Conservation (phyloP, 495 filamentous ascomycete species). For the Mytilinidion resinicola region DNA sequence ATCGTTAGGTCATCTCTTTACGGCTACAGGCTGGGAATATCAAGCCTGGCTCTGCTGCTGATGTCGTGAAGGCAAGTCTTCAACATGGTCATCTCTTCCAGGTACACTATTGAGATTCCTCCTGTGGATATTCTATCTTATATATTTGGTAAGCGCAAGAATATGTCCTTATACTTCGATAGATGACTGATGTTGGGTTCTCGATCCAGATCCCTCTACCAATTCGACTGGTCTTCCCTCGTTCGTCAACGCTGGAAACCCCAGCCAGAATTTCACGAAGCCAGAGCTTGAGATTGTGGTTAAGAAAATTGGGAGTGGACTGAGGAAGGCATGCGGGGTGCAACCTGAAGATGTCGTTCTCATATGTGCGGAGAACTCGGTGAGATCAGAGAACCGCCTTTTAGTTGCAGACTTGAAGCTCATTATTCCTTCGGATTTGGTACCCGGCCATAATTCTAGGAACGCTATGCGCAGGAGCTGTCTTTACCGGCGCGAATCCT, state of each 20-base stretch:
- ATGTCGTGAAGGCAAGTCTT: neutral
- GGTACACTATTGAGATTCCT: constrained; percentile 30
- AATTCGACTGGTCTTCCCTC: constrained; percentile 32
- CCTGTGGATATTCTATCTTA: constrained; percentile 38
- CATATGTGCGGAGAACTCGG: constrained; percentile 21
- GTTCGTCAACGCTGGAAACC: constrained; percentile 38
- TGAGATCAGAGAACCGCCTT: neutral
- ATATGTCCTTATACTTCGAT: too few species aligned
- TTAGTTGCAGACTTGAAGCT: neutral
- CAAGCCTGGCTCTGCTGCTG: neutral
- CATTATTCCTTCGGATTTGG: neutral
- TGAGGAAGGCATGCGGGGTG: constrained; percentile 31
- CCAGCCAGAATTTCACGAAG: constrained; percentile 30
- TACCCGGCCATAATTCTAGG: constrained; percentile 39
- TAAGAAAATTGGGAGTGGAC: constrained; percentile 36
- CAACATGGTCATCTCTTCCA: neutral
- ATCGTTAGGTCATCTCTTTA: neutral
- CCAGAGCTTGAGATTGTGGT: constrained; percentile 36
- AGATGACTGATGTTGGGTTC: too few species aligned
- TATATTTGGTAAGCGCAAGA: constrained; percentile 34
- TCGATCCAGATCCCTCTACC: neutral
- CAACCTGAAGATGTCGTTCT: constrained; percentile 36
- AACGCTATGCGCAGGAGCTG: constrained; percentile 34
- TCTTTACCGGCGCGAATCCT: constrained; percentile 33
- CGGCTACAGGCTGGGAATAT: neutral